Conservation (phyloP, 2,329 filamentous ascomycete genomes). For the Malbranchea cinnamomea region DNA sequence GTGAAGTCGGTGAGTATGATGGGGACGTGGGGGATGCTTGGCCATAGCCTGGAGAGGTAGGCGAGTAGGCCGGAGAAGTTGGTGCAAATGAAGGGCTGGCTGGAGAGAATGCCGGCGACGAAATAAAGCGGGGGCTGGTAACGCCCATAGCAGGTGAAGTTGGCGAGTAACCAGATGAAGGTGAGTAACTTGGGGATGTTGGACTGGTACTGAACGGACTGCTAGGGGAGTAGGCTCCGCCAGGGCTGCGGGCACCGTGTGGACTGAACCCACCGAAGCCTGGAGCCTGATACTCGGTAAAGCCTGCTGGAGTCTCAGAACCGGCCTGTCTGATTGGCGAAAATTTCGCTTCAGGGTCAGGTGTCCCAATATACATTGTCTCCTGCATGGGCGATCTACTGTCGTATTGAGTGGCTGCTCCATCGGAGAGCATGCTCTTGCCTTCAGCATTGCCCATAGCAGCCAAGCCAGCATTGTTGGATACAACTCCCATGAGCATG, state of each 20-base stretch:
- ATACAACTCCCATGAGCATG: constrained; percentile 90
- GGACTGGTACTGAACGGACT: constrained; percentile 65
- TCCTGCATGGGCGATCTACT: constrained; percentile 49
- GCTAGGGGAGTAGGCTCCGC: constrained; percentile 44
- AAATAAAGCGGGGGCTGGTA: constrained; percentile 41
- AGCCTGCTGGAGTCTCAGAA: constrained; percentile 40
- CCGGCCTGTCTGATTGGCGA: constrained; percentile 64
- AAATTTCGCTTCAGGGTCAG: constrained; percentile 45
- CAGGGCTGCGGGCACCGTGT: constrained; percentile 52
- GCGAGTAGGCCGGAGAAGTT: constrained; percentile 51
- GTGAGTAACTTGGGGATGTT: constrained; percentile 54
- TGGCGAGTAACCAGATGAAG: constrained; percentile 51
- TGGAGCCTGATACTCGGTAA: constrained; percentile 51
- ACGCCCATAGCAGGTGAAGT: constrained; percentile 53
- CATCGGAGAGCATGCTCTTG: constrained; percentile 59
- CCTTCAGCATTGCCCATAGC: constrained; percentile 65
- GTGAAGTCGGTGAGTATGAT: constrained; percentile 39
- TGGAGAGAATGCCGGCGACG: constrained; percentile 40
- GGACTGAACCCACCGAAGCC: constrained; percentile 57
- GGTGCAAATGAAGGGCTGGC: constrained; percentile 39
- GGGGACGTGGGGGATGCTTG: constrained; percentile 50
- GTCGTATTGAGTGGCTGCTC: constrained; percentile 90
- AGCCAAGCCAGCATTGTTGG: constrained; percentile 75
- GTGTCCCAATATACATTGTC: constrained; percentile 46
- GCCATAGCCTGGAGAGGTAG: constrained; percentile 30